Evolutionary conservation across 2,329 filamentous ascomycete species (phyloP).

Genomic region (Graphilbum sp.): DNA sequence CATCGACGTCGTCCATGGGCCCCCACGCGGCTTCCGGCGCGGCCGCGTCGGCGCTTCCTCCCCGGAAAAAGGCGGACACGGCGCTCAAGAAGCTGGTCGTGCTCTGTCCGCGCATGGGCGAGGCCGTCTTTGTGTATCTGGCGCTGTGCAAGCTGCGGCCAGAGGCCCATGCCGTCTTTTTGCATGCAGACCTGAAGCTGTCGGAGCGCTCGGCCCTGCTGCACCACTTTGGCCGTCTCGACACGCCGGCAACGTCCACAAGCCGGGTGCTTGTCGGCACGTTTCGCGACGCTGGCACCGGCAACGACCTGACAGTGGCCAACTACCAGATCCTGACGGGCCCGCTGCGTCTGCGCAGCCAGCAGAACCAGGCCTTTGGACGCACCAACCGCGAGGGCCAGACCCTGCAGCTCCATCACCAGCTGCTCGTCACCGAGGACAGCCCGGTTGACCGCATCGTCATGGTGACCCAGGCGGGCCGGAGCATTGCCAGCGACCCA

Average conservation of each 20-base stretch:
- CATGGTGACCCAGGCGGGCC: conserved; percentile 10
- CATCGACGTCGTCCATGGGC: neutral
- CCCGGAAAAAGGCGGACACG: conserved; percentile 1
- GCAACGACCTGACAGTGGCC: conserved; percentile 9
- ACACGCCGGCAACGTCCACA: neutral
- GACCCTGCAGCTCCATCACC: conserved; percentile 9
- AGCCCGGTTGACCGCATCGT: conserved; percentile 11
- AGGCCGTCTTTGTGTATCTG: conserved; percentile 11
- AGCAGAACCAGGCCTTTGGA: conserved; percentile 11
- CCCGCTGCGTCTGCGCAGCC: conserved; percentile 9
- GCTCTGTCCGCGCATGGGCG: conserved; percentile 10
- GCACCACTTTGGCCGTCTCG: conserved; percentile 7
- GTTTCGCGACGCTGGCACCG: conserved; percentile 10
- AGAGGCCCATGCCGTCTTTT: conserved; percentile 4
- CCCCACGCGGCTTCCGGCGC: neutral
- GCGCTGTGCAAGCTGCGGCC: conserved; percentile 9
- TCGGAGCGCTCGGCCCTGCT: conserved; percentile 9
- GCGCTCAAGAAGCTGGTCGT: conserved; percentile 11
- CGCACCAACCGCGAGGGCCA: conserved; percentile 12
- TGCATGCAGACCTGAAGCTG: conserved; percentile 9
- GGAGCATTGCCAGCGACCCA: conserved; percentile 9
- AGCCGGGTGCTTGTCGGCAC: conserved; percentile 8
- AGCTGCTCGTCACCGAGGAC: conserved; percentile 10
- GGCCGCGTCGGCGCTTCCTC: neutral
- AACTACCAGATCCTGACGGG: conserved; percentile 12